phyloP scores from a whole-genome alignment of 495 filamentous ascomycete species.

The Bryoglossum gracile region DNA sequence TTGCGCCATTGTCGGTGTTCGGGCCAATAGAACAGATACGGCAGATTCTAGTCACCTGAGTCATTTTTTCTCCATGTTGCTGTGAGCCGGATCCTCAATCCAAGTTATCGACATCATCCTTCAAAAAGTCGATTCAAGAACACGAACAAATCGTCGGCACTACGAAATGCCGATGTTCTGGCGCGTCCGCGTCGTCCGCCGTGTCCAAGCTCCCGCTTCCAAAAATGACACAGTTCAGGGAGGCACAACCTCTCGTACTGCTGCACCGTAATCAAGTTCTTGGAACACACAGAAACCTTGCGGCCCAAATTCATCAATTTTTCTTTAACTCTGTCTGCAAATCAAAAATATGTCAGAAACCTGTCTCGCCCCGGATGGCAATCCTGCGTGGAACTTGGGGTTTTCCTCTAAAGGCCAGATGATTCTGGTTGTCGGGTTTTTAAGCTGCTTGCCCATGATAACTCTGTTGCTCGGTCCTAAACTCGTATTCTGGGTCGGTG shows the following conservation, averaged over 20 bases:
- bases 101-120: too few species aligned
- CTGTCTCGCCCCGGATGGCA: slow-evolving; percentile 21
- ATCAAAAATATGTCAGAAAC: slow-evolving; percentile 20
- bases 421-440: slow-evolving; percentile 1
- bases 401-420: slow-evolving; percentile 1
- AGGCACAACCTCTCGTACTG: too few species aligned
- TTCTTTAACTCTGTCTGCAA: slow-evolving; percentile 4
- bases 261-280: neutral
- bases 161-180: neutral
- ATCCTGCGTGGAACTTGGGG: slow-evolving; percentile 11
- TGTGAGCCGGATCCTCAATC: too few species aligned
- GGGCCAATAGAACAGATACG: too few species aligned
- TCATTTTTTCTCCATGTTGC: too few species aligned
- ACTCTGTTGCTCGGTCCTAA: slow-evolving; percentile 14
- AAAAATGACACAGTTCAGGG: slow-evolving; percentile 1
- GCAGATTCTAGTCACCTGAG: too few species aligned
- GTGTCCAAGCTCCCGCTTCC: neutral
- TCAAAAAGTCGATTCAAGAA: too few species aligned
- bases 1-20: slow-evolving; percentile 10
- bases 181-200: neutral
- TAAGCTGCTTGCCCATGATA: slow-evolving; percentile 9
- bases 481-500: slow-evolving; percentile 15
- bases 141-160: too few species aligned
- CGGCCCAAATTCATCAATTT: neutral
- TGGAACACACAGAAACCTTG: neutral